Evolutionary conservation across 257 asterid species (phyloP), one percentile per base, ranked within the genome.

Genomic region (Cordia subcordata): DNA sequence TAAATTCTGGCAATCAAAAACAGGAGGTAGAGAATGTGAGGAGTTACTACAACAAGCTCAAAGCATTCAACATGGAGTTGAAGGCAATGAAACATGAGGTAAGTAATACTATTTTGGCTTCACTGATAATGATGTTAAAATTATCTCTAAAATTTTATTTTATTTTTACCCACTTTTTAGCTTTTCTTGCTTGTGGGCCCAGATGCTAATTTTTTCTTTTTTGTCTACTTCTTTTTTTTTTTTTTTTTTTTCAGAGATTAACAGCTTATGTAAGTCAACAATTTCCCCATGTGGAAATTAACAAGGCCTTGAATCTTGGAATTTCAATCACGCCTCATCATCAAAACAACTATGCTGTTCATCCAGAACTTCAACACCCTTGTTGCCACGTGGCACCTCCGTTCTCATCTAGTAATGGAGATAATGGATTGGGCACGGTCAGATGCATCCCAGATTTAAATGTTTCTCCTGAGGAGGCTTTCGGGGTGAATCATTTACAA

Each of bases 381-480:
- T 32, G 49, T 37, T 65, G 67, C 47, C 76, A 18, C 10, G 1
- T 57, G 22, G 74, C 70, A 0, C 69, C 60, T 0, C 21, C 63
- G 3, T 54, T 35, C 61, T 15, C 75, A 53, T 40, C 71, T n/a
- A 11, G 53, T 19, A 23, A 49, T 65, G 77, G 81, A 3, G 10
- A 42, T 42, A 42, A 42, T 27, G 35, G 35, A 62, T 62, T 61
- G 68, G 69, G 65, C 5, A 11, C 38, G 49, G 53, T 22, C 49
- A 69, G 64, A 22, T 63, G 33, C 1, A 60, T 85, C 46, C 83
- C 84, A 9, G 83, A 78, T 69, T 76, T 73, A 32, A 74, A 75
- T 63, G 17, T 70, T 0, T 35, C 66, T 3, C 68, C 63, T 8
- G 81, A 72, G 32, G 79, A 52, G 61, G 10, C 61, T 40, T 62